Conservation (phyloP, 139 green algal species). For the Picochlorum sp. region DNA sequence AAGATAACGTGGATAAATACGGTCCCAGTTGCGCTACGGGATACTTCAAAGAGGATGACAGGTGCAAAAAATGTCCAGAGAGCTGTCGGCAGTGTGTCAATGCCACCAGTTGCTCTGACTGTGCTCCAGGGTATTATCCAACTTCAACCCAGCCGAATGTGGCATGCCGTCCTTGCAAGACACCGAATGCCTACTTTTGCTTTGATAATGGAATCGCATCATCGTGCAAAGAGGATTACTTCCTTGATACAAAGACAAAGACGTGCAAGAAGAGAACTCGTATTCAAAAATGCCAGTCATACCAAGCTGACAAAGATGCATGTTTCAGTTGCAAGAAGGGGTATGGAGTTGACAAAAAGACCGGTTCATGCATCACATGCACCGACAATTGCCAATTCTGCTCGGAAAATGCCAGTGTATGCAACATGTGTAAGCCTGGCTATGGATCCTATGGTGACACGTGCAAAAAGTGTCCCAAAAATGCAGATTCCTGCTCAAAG, state of each 20-base stretch:
- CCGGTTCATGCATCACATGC: not conserved
- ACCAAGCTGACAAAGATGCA: not conserved
- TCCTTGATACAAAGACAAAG: not conserved
- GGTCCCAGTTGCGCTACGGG: not conserved
- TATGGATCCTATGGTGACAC: not conserved
- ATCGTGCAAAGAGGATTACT: not conserved
- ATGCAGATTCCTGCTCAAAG: not conserved
- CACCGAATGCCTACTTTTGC: not conserved
- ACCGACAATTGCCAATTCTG: not conserved
- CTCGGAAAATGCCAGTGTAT: not conserved
- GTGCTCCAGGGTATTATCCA: not conserved
- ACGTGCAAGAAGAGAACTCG: not conserved
- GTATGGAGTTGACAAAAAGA: not conserved
- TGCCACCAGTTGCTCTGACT: not conserved
- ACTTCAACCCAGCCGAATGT: too few species aligned
- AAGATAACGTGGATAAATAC: not conserved
- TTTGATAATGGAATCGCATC: not conserved
- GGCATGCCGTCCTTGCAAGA: not conserved
- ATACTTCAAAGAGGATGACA: not conserved
- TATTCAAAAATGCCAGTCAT: not conserved
- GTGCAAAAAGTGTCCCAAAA: conserved; percentile 1
- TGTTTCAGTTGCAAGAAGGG: not conserved
- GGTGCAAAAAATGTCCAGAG: not conserved
- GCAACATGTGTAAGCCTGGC: not conserved
- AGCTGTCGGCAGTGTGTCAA: not conserved